Evolutionary conservation across 108 stramenopile genomes (phyloP).

Genomic region (Pseudonitzschia multiseries): DNA sequence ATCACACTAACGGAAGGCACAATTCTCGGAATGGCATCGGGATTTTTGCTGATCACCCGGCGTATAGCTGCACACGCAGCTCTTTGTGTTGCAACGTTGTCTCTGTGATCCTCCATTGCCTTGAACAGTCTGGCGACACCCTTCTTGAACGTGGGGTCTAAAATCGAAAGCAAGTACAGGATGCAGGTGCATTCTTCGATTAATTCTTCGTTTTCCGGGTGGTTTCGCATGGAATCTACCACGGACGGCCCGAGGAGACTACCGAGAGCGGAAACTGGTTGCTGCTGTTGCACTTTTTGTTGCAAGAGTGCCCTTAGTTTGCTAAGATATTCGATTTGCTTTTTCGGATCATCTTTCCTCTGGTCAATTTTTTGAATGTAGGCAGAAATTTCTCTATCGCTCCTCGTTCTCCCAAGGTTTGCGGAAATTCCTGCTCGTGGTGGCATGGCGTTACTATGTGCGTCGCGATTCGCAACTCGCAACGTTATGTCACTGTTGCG

Average conservation of each 20-base stretch:
- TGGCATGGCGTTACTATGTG: slow-evolving; percentile 4
- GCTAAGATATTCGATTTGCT: slow-evolving; percentile 13
- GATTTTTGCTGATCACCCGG: slow-evolving; percentile 32
- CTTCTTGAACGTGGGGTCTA: slow-evolving; percentile 40
- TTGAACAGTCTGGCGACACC: slow-evolving; percentile 39
- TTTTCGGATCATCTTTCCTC: slow-evolving; percentile 15
- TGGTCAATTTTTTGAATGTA: slow-evolving; percentile 11
- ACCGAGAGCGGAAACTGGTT: background rate
- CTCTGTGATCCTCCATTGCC: slow-evolving; percentile 32
- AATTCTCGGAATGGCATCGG: slow-evolving; percentile 32
- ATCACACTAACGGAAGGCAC: slow-evolving; percentile 34
- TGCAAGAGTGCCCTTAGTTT: slow-evolving; percentile 18
- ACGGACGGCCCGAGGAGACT: slow-evolving; percentile 22
- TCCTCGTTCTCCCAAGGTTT: background rate
- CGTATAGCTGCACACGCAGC: slow-evolving; percentile 39
- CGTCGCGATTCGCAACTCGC: slow-evolving; percentile 15
- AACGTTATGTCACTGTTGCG: slow-evolving; percentile 13
- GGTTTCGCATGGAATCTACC: slow-evolving; percentile 32
- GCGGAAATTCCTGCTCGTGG: slow-evolving; percentile 9
- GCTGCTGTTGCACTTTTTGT: slow-evolving; percentile 20
- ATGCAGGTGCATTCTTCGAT: slow-evolving; percentile 45
- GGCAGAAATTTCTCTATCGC: slow-evolving; percentile 18
- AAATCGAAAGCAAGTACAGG: slow-evolving; percentile 30
- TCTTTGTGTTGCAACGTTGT: slow-evolving; percentile 36
- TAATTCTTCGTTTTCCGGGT: slow-evolving; percentile 20